Evolutionary conservation across 805 yeast genomes (phyloP).

Genomic region (Candida khao-thaluensis): DNA sequence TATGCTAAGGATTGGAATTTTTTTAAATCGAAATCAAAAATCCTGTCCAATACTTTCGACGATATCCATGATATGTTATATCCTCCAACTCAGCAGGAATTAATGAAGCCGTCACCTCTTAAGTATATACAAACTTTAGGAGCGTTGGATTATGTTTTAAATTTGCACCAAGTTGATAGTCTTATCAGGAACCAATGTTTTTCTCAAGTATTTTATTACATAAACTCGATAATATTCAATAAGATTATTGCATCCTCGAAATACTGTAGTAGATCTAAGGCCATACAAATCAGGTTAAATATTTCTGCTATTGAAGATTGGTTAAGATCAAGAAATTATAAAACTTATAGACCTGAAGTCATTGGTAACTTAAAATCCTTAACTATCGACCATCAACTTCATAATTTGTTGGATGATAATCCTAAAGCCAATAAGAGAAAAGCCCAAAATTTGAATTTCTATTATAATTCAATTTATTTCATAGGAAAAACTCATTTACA

Average conservation of each 20-base stretch:
- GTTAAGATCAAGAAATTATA: constrained; percentile 69
- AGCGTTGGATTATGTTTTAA: constrained; percentile 82
- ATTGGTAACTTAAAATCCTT: constrained; percentile 29
- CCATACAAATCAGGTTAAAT: constrained; percentile 86
- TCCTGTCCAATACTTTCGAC: constrained; percentile 56
- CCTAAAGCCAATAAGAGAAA: constrained; percentile 21
- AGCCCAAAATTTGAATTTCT: constrained; percentile 54
- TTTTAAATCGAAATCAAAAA: constrained; percentile 41
- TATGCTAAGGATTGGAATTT: constrained; percentile 70
- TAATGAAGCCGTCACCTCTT: constrained; percentile 87
- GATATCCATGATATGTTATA: constrained; percentile 73
- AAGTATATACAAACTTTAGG: constrained; percentile 83
- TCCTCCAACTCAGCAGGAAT: constrained; percentile 80
- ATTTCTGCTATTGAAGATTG: constrained; percentile 89
- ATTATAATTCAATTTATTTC: constrained; percentile 61
- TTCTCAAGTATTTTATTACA: constrained; percentile 75
- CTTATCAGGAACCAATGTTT: constrained; percentile 75
- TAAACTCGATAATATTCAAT: constrained; percentile 72
- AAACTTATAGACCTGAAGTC: constrained; percentile 33
- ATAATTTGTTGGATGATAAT: constrained; percentile 24
- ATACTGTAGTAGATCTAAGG: constrained; percentile 75
- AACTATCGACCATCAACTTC: constrained; percentile 13
- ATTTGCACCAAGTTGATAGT: constrained; percentile 77
- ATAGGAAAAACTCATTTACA: constrained; percentile 66
- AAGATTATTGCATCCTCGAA: constrained; percentile 63